A percentile compares a stretch with the other conserved stretches of the same genome.
phyloP scores from a whole-genome alignment of 768 basidiomycete genomes.

The Mycena epipterygia region DNA sequence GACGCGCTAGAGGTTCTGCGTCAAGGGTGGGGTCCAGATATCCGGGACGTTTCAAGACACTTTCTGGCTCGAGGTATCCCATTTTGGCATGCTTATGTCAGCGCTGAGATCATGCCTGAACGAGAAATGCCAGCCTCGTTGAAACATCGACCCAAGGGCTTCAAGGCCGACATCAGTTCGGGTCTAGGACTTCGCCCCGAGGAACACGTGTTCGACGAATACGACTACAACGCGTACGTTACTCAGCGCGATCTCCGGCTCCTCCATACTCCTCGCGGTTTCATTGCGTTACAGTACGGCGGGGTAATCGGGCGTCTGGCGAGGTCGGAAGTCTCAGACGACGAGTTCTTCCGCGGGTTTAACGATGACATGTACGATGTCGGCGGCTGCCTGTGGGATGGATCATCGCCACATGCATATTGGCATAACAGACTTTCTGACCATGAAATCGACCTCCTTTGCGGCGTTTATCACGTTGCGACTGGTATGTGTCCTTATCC shows the following conservation, averaged over 20 bases:
- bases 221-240: too few species aligned
- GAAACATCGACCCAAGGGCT: background rate
- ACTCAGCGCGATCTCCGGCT: too few species aligned
- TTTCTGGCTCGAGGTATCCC: too few species aligned
- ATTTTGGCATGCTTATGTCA: too few species aligned
- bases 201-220: background rate
- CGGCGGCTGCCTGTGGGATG: slow-evolving; percentile 6
- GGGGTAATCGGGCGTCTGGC: too few species aligned
- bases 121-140: background rate
- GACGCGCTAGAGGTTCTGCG: background rate
- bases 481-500: background rate
- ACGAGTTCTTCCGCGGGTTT: background rate
- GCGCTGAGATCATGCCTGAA: background rate
- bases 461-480: too few species aligned
- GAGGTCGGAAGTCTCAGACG: background rate
- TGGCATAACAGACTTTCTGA: background rate
- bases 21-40: slow-evolving; percentile 5
- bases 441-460: too few species aligned
- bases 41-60: background rate
- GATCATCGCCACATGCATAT: background rate
- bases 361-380: background rate
- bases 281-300: too few species aligned
- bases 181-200: background rate
- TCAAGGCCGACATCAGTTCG: background rate
- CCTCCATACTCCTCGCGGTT: too few species aligned